A percentile compares a stretch with the other conserved stretches of the same genome.
These are phyloP conservation scores for Coemansia sp. DNA, from an alignment of 192 early-diverging fungal genomes.

Conservation along the genomic window DNA sequence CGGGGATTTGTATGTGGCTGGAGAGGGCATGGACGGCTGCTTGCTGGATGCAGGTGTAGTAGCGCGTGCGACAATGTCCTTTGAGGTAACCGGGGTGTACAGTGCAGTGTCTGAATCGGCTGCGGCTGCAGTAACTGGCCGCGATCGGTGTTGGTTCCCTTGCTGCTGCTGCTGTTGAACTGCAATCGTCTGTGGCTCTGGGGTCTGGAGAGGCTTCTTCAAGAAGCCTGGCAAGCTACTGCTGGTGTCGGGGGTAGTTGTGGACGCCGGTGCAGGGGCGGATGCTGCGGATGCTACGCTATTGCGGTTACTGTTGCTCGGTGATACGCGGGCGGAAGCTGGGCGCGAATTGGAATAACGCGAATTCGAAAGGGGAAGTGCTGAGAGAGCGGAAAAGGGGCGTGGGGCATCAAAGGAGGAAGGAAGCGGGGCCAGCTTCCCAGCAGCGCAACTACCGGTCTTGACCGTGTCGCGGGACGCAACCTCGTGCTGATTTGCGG, in stretches of 20 bases:
- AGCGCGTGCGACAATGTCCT: background rate
- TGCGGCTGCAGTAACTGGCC: background rate
- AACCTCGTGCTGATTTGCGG: constrained; percentile 2
- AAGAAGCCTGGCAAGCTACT: background rate
- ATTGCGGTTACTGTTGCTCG: constrained; percentile 1
- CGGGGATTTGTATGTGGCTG: background rate
- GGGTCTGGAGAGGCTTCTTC: background rate
- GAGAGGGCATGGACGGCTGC: background rate
- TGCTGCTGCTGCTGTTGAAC: background rate
- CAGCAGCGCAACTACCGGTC: background rate
- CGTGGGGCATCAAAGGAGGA: constrained; percentile 28
- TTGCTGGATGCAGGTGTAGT: background rate
- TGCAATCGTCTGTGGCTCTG: background rate
- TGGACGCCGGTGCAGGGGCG: background rate
- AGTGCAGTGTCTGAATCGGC: constrained; percentile 3
- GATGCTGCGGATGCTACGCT: constrained; percentile 4
- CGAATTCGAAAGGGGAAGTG: constrained; percentile 1
- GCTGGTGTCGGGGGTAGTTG: background rate
- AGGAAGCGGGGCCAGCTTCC: constrained; percentile 9
- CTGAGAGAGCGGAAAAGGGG: constrained; percentile 18
- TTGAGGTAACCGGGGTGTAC: constrained; percentile 7
- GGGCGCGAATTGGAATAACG: background rate
- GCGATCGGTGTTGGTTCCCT: background rate
- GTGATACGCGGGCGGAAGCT: background rate
- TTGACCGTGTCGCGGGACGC: background rate